Evolutionary conservation across 768 basidiomycete species (phyloP).

Genomic region (Gautieria morchelliformis): DNA sequence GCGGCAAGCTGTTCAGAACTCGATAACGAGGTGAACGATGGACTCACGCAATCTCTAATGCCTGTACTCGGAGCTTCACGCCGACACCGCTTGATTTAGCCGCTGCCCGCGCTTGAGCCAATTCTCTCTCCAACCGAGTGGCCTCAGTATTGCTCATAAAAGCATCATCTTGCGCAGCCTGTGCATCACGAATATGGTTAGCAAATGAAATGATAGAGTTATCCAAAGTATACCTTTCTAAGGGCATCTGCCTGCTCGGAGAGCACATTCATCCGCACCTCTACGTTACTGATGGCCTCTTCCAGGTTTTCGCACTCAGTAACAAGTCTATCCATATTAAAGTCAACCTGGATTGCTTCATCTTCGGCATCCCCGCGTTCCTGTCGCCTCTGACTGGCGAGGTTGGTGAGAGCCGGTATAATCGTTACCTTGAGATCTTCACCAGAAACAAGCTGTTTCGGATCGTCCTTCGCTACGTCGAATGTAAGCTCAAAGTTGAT

Average conservation of each 20-base stretch:
- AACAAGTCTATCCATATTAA: slow-evolving; percentile 70
- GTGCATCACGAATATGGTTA: not conserved
- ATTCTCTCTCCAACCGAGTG: slow-evolving; percentile 55
- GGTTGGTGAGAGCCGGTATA: slow-evolving; percentile 63
- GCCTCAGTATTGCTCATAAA: slow-evolving; percentile 57
- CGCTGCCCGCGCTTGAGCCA: slow-evolving; percentile 65
- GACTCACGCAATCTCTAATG: slow-evolving; percentile 65
- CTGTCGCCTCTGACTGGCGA: slow-evolving; percentile 63
- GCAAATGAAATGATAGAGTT: not conserved
- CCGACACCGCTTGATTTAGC: slow-evolving; percentile 77
- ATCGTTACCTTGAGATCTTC: slow-evolving; percentile 62
- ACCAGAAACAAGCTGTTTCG: slow-evolving; percentile 57
- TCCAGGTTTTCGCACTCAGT: slow-evolving; percentile 75
- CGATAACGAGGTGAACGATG: not conserved
- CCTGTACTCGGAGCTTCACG: slow-evolving; percentile 68
- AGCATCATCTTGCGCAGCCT: slow-evolving; percentile 76
- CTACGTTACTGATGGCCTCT: slow-evolving; percentile 64
- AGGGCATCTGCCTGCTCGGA: slow-evolving; percentile 74
- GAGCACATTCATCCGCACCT: slow-evolving; percentile 59
- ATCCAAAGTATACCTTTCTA: slow-evolving; percentile 51
- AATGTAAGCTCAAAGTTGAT: slow-evolving; percentile 74
- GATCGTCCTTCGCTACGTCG: slow-evolving; percentile 66
- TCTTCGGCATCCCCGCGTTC: slow-evolving; percentile 65
- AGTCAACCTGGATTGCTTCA: slow-evolving; percentile 70
- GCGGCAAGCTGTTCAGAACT: not conserved